Evolutionary conservation across 225 moss, liverwort and hornwort species (phyloP).

Genomic region (Pseudisothecium myosuroides): DNA sequence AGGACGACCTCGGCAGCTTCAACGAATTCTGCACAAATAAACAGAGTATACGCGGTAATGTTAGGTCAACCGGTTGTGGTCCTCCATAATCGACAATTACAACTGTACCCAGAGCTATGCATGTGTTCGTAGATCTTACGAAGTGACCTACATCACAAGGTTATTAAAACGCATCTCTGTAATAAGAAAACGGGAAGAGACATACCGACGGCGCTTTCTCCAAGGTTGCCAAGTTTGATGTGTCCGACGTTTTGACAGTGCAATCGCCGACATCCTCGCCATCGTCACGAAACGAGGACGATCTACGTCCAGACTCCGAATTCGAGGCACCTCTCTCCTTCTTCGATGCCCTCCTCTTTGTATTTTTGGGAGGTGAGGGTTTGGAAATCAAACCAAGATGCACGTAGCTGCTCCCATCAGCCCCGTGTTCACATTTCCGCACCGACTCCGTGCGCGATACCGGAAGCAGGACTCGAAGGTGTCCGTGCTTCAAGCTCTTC

Average conservation of each 20-base stretch:
- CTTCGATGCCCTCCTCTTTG: conserved; percentile 18
- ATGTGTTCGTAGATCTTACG: background rate
- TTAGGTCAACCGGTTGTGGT: background rate
- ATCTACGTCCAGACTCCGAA: background rate
- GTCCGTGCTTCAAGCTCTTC: conserved; percentile 32
- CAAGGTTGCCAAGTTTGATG: background rate
- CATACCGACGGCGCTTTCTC: conserved; percentile 31
- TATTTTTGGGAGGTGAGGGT: background rate
- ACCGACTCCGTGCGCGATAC: conserved; percentile 21
- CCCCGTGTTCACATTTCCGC: conserved; percentile 41
- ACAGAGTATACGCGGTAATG: background rate
- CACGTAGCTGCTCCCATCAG: conserved; percentile 10
- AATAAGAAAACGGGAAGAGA: background rate
- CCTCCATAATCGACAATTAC: background rate
- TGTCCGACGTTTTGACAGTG: background rate
- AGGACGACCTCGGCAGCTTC: conserved; percentile 21
- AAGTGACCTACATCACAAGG: background rate
- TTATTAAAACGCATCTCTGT: background rate
- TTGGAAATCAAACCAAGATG: conserved; percentile 9
- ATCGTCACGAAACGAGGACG: background rate
- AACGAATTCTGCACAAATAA: conserved; percentile 4
- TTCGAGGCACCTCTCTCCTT: background rate
- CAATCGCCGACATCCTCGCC: background rate
- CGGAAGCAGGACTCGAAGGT: conserved; percentile 42
- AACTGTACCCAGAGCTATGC: background rate